Percentiles rank a stretch among this genome's conserved stretches.
These are phyloP conservation scores for Didymella sp. DNA, from an alignment of 2,329 filamentous ascomycete species.

Conservation along the genomic window DNA sequence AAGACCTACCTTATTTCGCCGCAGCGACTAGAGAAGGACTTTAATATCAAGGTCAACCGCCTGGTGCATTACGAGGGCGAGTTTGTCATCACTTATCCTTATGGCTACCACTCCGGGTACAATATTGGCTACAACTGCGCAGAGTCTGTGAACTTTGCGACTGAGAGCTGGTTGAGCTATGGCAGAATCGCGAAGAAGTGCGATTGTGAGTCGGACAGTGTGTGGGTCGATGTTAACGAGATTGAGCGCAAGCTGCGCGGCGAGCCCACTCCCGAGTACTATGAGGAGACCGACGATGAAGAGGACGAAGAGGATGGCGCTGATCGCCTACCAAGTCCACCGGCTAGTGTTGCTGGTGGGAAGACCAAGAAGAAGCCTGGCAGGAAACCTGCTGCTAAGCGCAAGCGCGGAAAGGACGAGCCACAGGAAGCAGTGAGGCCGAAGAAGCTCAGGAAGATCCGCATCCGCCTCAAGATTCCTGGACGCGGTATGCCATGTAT, in stretches of 20 bases:
- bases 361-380: conserved; percentile 73
- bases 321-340: conserved; percentile 76
- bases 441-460: conserved; percentile 75
- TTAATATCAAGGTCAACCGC: conserved; percentile 95
- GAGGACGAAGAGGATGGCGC: conserved; percentile 65
- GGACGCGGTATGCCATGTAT: conserved; percentile 83
- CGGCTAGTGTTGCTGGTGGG: conserved; percentile 73
- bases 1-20: conserved; percentile 98
- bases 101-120: conserved; percentile 97
- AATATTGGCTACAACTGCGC: conserved; percentile 99
- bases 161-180: conserved; percentile 93
- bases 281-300: conserved; percentile 77
- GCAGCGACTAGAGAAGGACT: conserved; percentile 82
- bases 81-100: conserved; percentile 98
- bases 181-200: conserved; percentile 96
- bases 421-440: conserved; percentile 58
- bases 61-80: conserved; percentile 95
- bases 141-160: conserved; percentile 97
- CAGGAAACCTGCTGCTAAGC: conserved; percentile 72
- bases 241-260: conserved; percentile 93
- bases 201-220: conserved; percentile 94
- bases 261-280: conserved; percentile 79
- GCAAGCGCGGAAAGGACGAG: conserved; percentile 56
- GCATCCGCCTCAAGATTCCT: conserved; percentile 73
- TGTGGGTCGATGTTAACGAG: conserved; percentile 96